These are phyloP conservation scores for Colletotrichum simmondsii DNA, from an alignment of 2,329 filamentous ascomycete species.

Conservation along the genomic window DNA sequence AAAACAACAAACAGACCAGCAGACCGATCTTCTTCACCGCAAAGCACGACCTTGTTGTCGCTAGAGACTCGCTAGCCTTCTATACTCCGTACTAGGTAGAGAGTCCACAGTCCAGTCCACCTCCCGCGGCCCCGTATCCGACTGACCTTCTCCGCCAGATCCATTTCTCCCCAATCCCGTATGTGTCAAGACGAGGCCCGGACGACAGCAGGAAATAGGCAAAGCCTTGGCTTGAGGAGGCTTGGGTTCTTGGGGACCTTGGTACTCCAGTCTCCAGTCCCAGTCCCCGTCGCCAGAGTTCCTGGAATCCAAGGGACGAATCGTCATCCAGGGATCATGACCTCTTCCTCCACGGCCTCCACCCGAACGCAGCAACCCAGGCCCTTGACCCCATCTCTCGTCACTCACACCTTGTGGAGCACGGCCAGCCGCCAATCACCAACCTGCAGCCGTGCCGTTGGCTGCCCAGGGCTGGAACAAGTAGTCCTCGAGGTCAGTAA, in stretches of 20 bases:
- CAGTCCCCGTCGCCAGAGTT: background rate
- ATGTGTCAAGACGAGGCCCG: slow-evolving; percentile 14
- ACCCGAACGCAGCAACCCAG: slow-evolving; percentile 12
- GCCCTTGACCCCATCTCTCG: slow-evolving; percentile 3
- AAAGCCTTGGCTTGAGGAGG: background rate
- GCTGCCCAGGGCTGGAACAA: slow-evolving; percentile 13
- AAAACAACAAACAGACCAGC: slow-evolving; percentile 13
- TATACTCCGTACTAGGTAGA: background rate
- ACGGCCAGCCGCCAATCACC: slow-evolving; percentile 26
- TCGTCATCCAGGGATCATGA: background rate
- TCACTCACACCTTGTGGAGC: slow-evolving; percentile 22
- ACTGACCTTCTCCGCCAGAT: slow-evolving; percentile 7
- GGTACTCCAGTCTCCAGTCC: background rate
- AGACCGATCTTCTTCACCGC: slow-evolving; percentile 27
- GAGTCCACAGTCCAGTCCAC: background rate
- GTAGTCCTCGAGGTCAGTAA: background rate
- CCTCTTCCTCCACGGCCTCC: slow-evolving; percentile 23
- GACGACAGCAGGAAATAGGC: background rate
- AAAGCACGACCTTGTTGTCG: slow-evolving; percentile 19
- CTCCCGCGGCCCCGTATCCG: background rate
- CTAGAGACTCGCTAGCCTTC: background rate
- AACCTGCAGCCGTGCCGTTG: slow-evolving; percentile 14
- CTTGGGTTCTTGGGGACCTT: too few relatives aligned
- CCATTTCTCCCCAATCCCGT: background rate
- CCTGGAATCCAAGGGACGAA: background rate